These are phyloP conservation scores for Zymoseptoria brevis DNA, from an alignment of 2,329 filamentous ascomycete genomes.

Conservation along the genomic window DNA sequence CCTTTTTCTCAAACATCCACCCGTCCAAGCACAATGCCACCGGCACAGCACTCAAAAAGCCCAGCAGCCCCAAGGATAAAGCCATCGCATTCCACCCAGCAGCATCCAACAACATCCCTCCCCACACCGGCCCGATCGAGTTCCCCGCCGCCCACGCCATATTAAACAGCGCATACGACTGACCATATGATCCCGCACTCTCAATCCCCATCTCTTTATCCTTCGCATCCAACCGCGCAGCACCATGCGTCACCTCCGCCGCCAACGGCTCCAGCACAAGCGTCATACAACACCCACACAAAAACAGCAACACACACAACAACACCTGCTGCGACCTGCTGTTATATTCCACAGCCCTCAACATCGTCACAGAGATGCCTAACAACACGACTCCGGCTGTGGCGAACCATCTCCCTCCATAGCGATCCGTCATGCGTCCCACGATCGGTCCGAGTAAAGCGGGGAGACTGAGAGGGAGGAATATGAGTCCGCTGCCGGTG, in stretches of 20 bases:
- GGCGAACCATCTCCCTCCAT: conserved; percentile 16
- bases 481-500: conserved; percentile 18
- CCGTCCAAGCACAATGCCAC: conserved; percentile 23
- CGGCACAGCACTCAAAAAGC: conserved; percentile 42
- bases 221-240: conserved; percentile 7
- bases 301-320: conserved; percentile 13
- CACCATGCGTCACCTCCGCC: conserved; percentile 16
- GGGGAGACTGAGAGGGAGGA: conserved; percentile 17
- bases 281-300: conserved; percentile 14
- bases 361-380: conserved; percentile 7
- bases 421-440: conserved; percentile 14
- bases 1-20: conserved; percentile 2
- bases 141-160: conserved; percentile 21
- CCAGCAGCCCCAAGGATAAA: conserved; percentile 27
- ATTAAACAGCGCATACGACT: conserved; percentile 44
- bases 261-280: conserved; percentile 16
- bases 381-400: conserved; percentile 10
- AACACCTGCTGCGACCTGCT: conserved; percentile 9
- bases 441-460: conserved; percentile 18
- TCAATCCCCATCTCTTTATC: conserved; percentile 7
- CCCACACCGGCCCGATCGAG: conserved; percentile 20
- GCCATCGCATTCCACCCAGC: conserved; percentile 21
- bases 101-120: conserved; percentile 18
- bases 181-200: conserved; percentile 32
- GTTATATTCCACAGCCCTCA: conserved; percentile 13